A percentile compares a stretch with the other conserved stretches of the same genome.
Evolutionary conservation across 2,329 filamentous ascomycete species (phyloP).

Genomic region (Exophiala sp.): DNA sequence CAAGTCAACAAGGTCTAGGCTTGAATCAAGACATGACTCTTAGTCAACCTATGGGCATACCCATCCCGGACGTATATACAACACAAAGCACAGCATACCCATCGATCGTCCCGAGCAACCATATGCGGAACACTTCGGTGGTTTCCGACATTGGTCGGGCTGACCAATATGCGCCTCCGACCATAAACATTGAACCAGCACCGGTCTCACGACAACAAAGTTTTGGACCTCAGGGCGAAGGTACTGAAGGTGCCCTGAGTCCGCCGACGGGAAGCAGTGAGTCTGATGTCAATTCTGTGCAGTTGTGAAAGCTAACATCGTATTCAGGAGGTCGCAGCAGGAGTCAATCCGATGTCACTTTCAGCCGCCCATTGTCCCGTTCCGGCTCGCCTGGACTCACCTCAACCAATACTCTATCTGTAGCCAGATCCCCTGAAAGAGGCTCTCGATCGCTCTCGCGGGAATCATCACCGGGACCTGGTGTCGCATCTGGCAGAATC

Average conservation of each 20-base stretch:
- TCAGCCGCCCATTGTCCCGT: constrained; percentile 32
- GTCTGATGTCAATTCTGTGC: background rate
- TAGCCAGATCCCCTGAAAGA: constrained; percentile 44
- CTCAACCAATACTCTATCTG: constrained; percentile 31
- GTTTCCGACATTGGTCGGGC: constrained; percentile 62
- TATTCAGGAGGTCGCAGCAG: constrained; percentile 52
- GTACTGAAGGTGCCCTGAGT: constrained; percentile 72
- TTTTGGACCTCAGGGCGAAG: constrained; percentile 65
- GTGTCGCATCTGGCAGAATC: constrained; percentile 27
- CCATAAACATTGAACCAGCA: constrained; percentile 91
- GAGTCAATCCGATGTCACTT: constrained; percentile 55
- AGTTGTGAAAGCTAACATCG: constrained; percentile 23
- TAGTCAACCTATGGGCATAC: constrained; percentile 41
- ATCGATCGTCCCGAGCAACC: constrained; percentile 43
- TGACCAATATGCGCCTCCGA: constrained; percentile 80
- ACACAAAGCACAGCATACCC: constrained; percentile 40
- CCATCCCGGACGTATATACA: constrained; percentile 52
- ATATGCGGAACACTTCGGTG: constrained; percentile 46
- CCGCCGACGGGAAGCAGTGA: constrained; percentile 55
- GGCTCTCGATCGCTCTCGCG: constrained; percentile 35
- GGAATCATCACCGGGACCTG: constrained; percentile 40
- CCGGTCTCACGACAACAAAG: constrained; percentile 59
- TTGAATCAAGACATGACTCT: constrained; percentile 17
- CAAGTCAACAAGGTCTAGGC: constrained; percentile 40
- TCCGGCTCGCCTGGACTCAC: constrained; percentile 28